A percentile compares a stretch with the other conserved stretches of the same genome.
Evolutionary conservation across 2,329 filamentous ascomycete species (phyloP).

Genomic region (Aspergillus tubingensis): DNA sequence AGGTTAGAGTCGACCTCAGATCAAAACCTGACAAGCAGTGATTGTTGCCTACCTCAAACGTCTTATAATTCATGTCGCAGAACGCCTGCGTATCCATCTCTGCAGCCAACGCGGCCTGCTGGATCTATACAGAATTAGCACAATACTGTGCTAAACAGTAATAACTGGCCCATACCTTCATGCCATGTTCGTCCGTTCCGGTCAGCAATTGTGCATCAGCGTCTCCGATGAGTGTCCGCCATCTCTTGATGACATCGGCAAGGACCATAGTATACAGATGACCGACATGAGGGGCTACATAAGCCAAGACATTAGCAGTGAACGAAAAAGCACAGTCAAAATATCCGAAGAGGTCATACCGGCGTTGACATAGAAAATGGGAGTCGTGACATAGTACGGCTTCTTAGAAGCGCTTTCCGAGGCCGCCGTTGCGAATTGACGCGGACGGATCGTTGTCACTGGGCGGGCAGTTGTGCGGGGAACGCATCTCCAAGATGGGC

Average conservation of each 20-base stretch:
- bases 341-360: conserved; percentile 49
- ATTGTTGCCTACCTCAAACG: conserved; percentile 62
- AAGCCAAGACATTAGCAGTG: background rate
- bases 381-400: conserved; percentile 92
- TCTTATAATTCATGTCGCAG: conserved; percentile 79
- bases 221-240: conserved; percentile 74
- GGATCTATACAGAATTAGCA: conserved; percentile 56
- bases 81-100: conserved; percentile 76
- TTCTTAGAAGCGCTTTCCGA: conserved; percentile 53
- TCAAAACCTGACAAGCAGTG: background rate
- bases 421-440: conserved; percentile 34
- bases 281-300: conserved; percentile 82
- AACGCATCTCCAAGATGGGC: conserved; percentile 34
- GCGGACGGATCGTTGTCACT: conserved; percentile 22
- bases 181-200: conserved; percentile 94
- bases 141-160: background rate
- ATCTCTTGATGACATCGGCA: conserved; percentile 87
- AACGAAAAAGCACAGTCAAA: background rate
- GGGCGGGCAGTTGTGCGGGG: conserved; percentile 29
- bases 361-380: conserved; percentile 99
- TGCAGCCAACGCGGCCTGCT: conserved; percentile 75
- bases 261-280: conserved; percentile 94
- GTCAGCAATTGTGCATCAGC: conserved; percentile 73
- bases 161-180: conserved; percentile 66
- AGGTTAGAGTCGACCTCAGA: background rate